Evolutionary conservation across 208 protist genomes (phyloP), one percentile per base, ranked within the genome.

Genomic region (Blastocrithidia nonstop): DNA sequence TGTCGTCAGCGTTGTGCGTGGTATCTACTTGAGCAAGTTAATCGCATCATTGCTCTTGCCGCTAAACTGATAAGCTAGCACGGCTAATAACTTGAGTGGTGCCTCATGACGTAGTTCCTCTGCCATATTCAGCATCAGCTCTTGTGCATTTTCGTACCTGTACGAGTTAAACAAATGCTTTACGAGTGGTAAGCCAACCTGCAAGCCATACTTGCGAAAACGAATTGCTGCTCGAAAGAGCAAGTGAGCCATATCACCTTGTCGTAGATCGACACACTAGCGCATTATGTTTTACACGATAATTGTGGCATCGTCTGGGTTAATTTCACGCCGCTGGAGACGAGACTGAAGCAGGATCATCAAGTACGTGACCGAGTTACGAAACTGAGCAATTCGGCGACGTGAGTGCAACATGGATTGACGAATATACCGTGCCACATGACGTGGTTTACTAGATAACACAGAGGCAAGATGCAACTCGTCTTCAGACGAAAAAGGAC

Each of bases 191-290:
- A 71, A 66, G 3, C 49, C 43, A 13, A 94, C 58, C 2, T 25
- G 54, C 25, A 87, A 38, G 0, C 81, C 86, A 43, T 91, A 94
- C 55, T 86, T 91, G 28, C 81, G 66, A 50, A 94, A 94, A 5
- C 86, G 86, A 47, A 94, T 46, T 8, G 77, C 58, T 1, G 86
- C 86, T 16, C 86, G 86, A 38, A 94, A 90, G 15, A 94, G 73
- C 6, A 94, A 62, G 50, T 94, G 86, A 0, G 86, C 81, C 76
- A 94, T 90, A 57, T 91, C 86, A 0, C 71, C 66, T 41, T 94
- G 86, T 6, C 68, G 72, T n/a, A 91, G 58, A 13, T 85, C 78
- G 13, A 88, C 86, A 51, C 86, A 94, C 57, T 94, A 81, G 35
- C 57, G 54, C 81, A 94, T 90, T 26, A 94, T 50, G 41, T 77